phyloP scores from a whole-genome alignment of 1,284 basidiomycete genomes.

The Sanguinoderma infundibulare region DNA sequence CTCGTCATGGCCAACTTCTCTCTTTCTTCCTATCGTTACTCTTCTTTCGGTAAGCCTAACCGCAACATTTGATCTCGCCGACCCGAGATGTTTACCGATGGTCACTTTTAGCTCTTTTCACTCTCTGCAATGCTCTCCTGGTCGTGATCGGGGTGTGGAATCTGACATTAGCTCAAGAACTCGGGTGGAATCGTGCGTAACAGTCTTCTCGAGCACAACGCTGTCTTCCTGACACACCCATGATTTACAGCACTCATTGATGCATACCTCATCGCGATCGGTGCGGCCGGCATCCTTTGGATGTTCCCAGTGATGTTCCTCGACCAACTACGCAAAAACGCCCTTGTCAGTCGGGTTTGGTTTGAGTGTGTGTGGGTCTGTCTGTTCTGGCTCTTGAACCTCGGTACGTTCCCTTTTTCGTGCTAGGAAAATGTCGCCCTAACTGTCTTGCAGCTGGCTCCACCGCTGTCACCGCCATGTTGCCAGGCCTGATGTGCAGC shows the following conservation, averaged over 20 bases:
- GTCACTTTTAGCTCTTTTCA: conserved; percentile 54
- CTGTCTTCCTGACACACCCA: not conserved
- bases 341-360: conserved; percentile 66
- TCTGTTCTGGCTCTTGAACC: conserved; percentile 59
- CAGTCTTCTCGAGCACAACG: not conserved
- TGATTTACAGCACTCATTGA: conserved; percentile 52
- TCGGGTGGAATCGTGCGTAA: conserved; percentile 41
- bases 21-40: conserved; percentile 36
- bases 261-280: conserved; percentile 64
- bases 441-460: conserved; percentile 47
- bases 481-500: conserved; percentile 41
- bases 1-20: conserved; percentile 31
- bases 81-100: not conserved
- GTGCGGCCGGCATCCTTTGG: conserved; percentile 58
- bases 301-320: conserved; percentile 68
- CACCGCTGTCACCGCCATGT: conserved; percentile 45
- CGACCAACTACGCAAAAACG: conserved; percentile 57
- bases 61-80: too few species aligned
- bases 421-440: not conserved
- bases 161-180: conserved; percentile 49
- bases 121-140: conserved; percentile 67
- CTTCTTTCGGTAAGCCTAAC: conserved; percentile 34
- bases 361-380: conserved; percentile 70
- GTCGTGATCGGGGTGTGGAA: conserved; percentile 76
- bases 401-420: conserved; percentile 51